These are phyloP conservation scores for Fraxinus nigra DNA, from an alignment of 305 asterid genomes.

Conservation along the genomic window DNA sequence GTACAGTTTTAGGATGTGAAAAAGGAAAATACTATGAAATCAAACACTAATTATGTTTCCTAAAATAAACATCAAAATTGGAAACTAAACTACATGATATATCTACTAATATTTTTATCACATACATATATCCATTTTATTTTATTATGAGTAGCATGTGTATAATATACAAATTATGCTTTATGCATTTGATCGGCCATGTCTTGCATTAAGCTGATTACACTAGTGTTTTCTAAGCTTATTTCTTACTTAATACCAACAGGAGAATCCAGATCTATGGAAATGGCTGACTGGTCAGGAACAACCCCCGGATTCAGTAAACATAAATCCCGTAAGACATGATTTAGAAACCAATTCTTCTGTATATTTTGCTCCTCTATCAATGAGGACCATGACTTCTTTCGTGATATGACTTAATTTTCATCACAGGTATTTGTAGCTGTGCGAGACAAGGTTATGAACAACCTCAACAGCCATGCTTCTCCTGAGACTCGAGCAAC, in stretches of 20 bases:
- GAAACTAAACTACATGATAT: neutral
- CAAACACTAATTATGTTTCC: too few relatives aligned
- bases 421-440: slow-evolving; percentile 56
- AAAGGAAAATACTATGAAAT: too few relatives aligned
- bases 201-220: neutral
- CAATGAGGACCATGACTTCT: neutral
- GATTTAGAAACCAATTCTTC: neutral
- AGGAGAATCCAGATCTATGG: slow-evolving; percentile 96
- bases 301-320: slow-evolving; percentile 74
- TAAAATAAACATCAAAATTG: neutral
- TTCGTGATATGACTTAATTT: neutral
- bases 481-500: slow-evolving; percentile 74
- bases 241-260: slow-evolving; percentile 23
- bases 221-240: neutral
- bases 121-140: neutral
- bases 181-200: neutral
- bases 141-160: neutral
- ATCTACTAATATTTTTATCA: neutral
- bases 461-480: slow-evolving; percentile 57
- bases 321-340: slow-evolving; percentile 60
- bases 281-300: slow-evolving; percentile 86
- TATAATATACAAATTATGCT: neutral
- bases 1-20: too few relatives aligned
- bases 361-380: neutral
- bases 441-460: slow-evolving; percentile 55